Evolutionary conservation across 2,329 filamentous ascomycete genomes (phyloP), one percentile per base, ranked within the genome.

Genomic region (Pezicula carpinea): DNA sequence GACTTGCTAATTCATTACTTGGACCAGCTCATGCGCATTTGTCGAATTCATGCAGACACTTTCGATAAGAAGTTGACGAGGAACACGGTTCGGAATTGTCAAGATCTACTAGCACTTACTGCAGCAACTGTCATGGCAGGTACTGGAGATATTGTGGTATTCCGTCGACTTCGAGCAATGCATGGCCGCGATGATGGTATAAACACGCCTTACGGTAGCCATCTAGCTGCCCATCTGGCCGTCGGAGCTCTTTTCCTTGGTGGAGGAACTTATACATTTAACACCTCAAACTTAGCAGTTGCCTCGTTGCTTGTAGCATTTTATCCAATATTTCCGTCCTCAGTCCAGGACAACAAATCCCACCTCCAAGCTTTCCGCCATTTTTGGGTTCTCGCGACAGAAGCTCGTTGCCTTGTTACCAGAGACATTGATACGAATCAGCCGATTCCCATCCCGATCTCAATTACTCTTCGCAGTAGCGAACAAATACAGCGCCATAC

Each of bases 281-380:
- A 89, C 46, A 95, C 89, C 4, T 92, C 86, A 32, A 85, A 96
- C 62, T 73, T 95, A 45, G 91, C 92, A 8, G 83, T 95, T 41
- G 92, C 89, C 1, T 82, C 89, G 11, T 74, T 99, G 6, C 79
- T 99, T 6, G 85, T 93, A 36, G 86, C 93, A 1, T 95, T 99
- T 65, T 99, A 99, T 61, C 93, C 93, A 0, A 77, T 96, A 17
- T 96, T 95, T 64, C 93, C 93, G 0, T 85, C 81, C 8, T 85
- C 82, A 23, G 88, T 97, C 2, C 86, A 95, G 59, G 93, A 99
- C 69, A 97, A 97, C 62, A 86, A 88, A 54, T 90, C 89, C 10
- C 93, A 99, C 60, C 76, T 99, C 5, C 93, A 99, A 70, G 93
- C 95, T 3, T 93, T 99, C 70, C 83, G 95, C 5, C 92, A 99